Evolutionary conservation across 2,329 filamentous ascomycete species (phyloP).

Genomic region (Cytospora piceae): DNA sequence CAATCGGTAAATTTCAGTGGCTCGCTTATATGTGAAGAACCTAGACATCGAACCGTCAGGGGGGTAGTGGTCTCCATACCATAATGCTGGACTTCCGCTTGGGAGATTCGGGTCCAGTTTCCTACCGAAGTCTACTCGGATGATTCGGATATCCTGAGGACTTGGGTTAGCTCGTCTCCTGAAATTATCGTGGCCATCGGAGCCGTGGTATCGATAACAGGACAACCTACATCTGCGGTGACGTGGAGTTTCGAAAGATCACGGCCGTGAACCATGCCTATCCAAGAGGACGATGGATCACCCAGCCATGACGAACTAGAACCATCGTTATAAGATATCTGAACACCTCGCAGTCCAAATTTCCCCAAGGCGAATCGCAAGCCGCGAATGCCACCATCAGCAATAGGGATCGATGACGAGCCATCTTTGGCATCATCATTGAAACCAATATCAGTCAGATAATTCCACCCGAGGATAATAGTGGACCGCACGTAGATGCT

Average conservation of each 20-base stretch:
- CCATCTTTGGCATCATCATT: neutral
- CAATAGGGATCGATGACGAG: neutral
- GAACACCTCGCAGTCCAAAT: constrained; percentile 6
- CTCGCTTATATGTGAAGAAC: neutral
- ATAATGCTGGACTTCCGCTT: constrained; percentile 1
- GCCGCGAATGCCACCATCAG: constrained; percentile 6
- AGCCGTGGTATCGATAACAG: too few species aligned
- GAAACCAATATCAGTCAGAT: neutral
- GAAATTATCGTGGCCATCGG: too few species aligned
- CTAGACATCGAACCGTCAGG: neutral
- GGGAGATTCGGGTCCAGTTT: neutral
- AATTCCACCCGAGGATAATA: neutral
- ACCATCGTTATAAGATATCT: neutral
- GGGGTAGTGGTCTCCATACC: neutral
- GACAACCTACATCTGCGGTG: constrained; percentile 13
- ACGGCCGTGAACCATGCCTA: constrained; percentile 2
- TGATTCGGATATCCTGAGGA: neutral
- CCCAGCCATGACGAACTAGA: neutral
- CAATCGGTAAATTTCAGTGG: neutral
- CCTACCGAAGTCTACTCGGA: neutral
- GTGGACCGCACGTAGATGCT: neutral
- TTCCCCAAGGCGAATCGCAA: constrained; percentile 8
- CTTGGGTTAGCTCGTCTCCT: neutral
- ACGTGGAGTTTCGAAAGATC: constrained; percentile 2
- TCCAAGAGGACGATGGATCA: constrained; percentile 7